Conservation (phyloP, 805 yeast genomes). For the Sugiyamaella valdiviana region DNA sequence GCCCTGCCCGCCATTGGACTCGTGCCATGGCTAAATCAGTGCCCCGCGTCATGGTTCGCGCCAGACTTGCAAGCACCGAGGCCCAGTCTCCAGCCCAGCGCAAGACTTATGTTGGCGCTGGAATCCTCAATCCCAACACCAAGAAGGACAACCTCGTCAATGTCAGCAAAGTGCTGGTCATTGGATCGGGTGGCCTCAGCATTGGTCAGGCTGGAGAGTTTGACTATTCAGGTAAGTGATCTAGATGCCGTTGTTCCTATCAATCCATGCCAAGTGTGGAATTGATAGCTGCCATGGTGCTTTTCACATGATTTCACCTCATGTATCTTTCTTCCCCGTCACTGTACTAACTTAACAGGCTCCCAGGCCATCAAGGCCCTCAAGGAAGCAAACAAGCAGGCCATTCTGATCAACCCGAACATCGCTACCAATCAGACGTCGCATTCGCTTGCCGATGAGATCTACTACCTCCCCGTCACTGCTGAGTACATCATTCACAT, state of each 20-base stretch:
- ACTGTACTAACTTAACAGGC: constrained; percentile 37
- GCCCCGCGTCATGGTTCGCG: neutral
- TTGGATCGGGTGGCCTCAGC: constrained; percentile 96
- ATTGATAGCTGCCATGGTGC: too few relatives aligned
- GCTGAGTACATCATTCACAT: constrained; percentile 93
- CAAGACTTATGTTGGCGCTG: constrained; percentile 33
- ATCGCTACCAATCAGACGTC: constrained; percentile 97
- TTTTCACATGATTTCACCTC: too few relatives aligned
- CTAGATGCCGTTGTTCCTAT: neutral
- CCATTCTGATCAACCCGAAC: constrained; percentile 88
- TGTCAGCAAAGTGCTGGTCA: constrained; percentile 78
- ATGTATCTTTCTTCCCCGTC: neutral
- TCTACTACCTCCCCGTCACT: constrained; percentile 92
- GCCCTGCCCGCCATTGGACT: neutral
- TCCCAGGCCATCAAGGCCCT: constrained; percentile 96
- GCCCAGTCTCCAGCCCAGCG: neutral
- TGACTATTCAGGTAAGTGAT: constrained; percentile 57
- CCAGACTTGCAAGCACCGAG: neutral
- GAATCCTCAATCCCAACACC: constrained; percentile 30
- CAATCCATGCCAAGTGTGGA: neutral
- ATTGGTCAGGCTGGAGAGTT: constrained; percentile 99
- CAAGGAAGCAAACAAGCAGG: constrained; percentile 78
- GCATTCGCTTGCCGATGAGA: constrained; percentile 89
- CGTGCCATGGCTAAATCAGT: neutral
- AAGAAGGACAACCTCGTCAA: constrained; percentile 50